These are phyloP conservation scores for Xylaria sp. DNA, from an alignment of 2,329 filamentous ascomycete species.

Conservation along the genomic window DNA sequence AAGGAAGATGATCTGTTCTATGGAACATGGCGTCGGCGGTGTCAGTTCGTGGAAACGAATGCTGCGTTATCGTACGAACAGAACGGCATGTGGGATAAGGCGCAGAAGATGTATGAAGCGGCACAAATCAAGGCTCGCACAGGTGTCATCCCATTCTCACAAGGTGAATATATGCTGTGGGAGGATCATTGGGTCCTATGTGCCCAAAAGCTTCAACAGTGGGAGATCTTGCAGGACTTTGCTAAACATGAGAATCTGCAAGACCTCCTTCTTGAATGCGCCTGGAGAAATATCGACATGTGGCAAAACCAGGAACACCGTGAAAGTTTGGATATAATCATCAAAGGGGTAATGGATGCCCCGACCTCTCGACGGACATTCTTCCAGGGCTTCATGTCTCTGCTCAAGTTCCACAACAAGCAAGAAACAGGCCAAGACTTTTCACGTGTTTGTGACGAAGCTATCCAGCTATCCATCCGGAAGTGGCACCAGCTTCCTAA, in stretches of 20 bases:
- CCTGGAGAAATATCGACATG: slow-evolving; percentile 94
- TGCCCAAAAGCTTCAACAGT: slow-evolving; percentile 97
- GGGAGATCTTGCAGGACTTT: slow-evolving; percentile 97
- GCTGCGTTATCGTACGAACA: slow-evolving; percentile 97
- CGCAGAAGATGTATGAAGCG: slow-evolving; percentile 94
- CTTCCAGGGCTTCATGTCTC: slow-evolving; percentile 98
- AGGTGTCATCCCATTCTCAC: slow-evolving; percentile 94
- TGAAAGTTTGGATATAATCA: slow-evolving; percentile 89
- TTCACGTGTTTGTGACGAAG: slow-evolving; percentile 90
- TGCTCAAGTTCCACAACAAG: slow-evolving; percentile 93
- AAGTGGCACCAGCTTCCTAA: slow-evolving; percentile 99
- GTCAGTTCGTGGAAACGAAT: slow-evolving; percentile 97
- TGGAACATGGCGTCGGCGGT: slow-evolving; percentile 93
- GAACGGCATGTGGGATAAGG: slow-evolving; percentile 99
- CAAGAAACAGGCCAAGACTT: slow-evolving; percentile 84
- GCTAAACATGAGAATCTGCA: slow-evolving; percentile 99
- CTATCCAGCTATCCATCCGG: slow-evolving; percentile 94
- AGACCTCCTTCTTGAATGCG: slow-evolving; percentile 92
- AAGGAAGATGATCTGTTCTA: slow-evolving; percentile 98
- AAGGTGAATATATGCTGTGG: slow-evolving; percentile 98
- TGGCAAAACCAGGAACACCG: slow-evolving; percentile 89
- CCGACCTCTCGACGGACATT: slow-evolving; percentile 93
- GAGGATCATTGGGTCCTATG: slow-evolving; percentile 99
- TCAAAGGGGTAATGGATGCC: slow-evolving; percentile 97
- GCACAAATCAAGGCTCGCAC: slow-evolving; percentile 98